A percentile compares a stretch with the other conserved stretches of the same genome.
These are phyloP conservation scores for Candida pini DNA, from an alignment of 805 yeast species.

Conservation along the genomic window DNA sequence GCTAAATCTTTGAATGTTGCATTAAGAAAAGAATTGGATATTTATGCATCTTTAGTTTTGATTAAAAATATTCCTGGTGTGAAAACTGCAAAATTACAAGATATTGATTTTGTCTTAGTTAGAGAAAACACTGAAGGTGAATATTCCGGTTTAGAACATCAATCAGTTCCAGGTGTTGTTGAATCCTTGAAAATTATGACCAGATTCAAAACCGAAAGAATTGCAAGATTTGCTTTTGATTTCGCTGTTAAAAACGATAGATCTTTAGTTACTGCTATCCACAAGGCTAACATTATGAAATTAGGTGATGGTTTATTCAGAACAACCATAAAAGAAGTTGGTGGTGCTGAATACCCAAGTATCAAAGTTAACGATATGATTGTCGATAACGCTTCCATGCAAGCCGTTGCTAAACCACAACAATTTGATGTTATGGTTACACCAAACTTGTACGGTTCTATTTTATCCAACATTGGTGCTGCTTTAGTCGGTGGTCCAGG, in stretches of 20 bases:
- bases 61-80: conserved; percentile 95
- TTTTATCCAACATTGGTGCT: conserved; percentile 96
- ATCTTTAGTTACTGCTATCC: conserved; percentile 91
- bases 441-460: conserved; percentile 97
- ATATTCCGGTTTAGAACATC: conserved; percentile 97
- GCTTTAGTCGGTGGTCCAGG: conserved; percentile 98
- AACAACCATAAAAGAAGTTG: conserved; percentile 83
- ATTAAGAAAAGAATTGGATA: conserved; percentile 91
- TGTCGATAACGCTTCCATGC: conserved; percentile 99
- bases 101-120: conserved; percentile 87
- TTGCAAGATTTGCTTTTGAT: conserved; percentile 95
- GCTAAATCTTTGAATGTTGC: conserved; percentile 91
- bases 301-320: conserved; percentile 97
- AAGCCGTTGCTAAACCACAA: conserved; percentile 96
- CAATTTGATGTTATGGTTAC: conserved; percentile 97
- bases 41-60: conserved; percentile 90
- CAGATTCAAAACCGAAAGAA: conserved; percentile 90
- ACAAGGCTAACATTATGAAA: conserved; percentile 99
- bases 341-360: conserved; percentile 79
- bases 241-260: conserved; percentile 90
- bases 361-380: conserved; percentile 85
- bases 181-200: conserved; percentile 95
- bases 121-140: conserved; percentile 99
- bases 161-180: conserved; percentile 95
- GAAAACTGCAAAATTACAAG: conserved; percentile 78